Evolutionary conservation across 768 basidiomycete species (phyloP).

Genomic region (Podaxis rugospora): DNA sequence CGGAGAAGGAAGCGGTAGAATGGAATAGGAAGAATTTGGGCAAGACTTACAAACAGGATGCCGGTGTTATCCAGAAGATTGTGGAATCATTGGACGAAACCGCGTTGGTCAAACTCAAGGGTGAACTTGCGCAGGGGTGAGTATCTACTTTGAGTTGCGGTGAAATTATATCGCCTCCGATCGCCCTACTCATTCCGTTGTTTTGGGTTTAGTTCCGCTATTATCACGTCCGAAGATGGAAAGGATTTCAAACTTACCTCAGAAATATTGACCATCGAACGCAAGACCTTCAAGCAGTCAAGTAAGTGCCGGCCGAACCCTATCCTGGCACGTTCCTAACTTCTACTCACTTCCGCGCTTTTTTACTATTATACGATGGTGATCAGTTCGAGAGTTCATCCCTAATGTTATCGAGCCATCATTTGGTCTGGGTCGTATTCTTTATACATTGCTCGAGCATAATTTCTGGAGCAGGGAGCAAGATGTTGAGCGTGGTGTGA

Average conservation of each 20-base stretch:
- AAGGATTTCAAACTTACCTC: conserved; percentile 67
- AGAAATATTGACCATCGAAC: conserved; percentile 72
- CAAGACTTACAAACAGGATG: conserved; percentile 84
- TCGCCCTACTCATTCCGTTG: conserved; percentile 8
- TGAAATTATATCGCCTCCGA: not conserved
- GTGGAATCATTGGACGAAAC: conserved; percentile 67
- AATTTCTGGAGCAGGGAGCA: conserved; percentile 93
- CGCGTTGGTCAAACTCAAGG: conserved; percentile 60
- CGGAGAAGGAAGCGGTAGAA: conserved; percentile 73
- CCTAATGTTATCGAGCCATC: conserved; percentile 99
- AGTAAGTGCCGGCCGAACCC: conserved; percentile 39
- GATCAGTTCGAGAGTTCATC: conserved; percentile 84
- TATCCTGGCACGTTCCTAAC: not conserved
- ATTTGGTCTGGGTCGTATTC: conserved; percentile 93
- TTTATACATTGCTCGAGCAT: conserved; percentile 93
- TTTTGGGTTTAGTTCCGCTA: conserved; percentile 39
- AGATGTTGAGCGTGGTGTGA: conserved; percentile 84
- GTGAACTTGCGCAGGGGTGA: conserved; percentile 71
- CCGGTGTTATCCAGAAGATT: conserved; percentile 56
- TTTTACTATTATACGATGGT: conserved; percentile 15
- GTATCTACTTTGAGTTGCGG: conserved; percentile 18
- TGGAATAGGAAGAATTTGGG: conserved; percentile 89
- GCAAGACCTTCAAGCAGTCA: conserved; percentile 83
- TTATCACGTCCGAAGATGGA: conserved; percentile 55
- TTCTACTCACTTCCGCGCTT: conserved; percentile 2